Base-by-base conservation (phyloP, 225 moss, liverwort and hornwort genomes). In the Sphagnum contortum region DNA sequence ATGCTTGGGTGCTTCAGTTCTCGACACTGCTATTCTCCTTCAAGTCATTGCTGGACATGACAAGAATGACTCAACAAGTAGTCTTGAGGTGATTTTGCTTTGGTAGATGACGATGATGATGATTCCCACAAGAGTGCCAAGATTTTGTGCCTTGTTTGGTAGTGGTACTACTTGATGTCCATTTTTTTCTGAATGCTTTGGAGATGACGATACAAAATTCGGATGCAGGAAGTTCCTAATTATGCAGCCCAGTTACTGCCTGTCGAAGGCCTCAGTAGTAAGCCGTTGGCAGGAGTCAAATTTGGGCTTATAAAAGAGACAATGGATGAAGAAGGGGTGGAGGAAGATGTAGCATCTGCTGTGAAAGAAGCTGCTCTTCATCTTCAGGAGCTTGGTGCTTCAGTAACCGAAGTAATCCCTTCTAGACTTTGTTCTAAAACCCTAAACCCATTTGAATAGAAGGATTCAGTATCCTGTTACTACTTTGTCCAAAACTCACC, bases 21-120 rank as follows among this genome's bases (percentile, higher is more conserved):
- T 90, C 50, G 96, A 96, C 72, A 77, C 88, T 61, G 88, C 92
- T 6, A 83, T 92, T 74, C 88, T 96, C 71, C 87, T 96, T n/a
- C 82, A 80, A 72, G 81, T 85, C 48, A 76, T 96, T 56, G 88
- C 92, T 60, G 96, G 96, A 29, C 67, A 74, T 57, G 96, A 96
- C 64, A 83, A 66, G 69, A 73, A 83, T 12, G 92, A 96, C 72
- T 87, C 92, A 13, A 96, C 92, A 0, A 85, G 90, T 62, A 88
- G 84, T 71, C 78, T 72, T 5, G 76, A 84, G 76, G 87, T 87
- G 44, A 59, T 8, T 44, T 13, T 50, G 13, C 57, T 29, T 29
- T 29, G 29, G 29, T 29, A 29, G 29, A 29, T 29, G 29, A 29
- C 29, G 29, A 29, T 29, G 29, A 29, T 29, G 29, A 29, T 29